Evolutionary conservation across 176 grass and related monocot species (phyloP), one percentile per base, ranked within the genome.

Genomic region (Triticum urartu): DNA sequence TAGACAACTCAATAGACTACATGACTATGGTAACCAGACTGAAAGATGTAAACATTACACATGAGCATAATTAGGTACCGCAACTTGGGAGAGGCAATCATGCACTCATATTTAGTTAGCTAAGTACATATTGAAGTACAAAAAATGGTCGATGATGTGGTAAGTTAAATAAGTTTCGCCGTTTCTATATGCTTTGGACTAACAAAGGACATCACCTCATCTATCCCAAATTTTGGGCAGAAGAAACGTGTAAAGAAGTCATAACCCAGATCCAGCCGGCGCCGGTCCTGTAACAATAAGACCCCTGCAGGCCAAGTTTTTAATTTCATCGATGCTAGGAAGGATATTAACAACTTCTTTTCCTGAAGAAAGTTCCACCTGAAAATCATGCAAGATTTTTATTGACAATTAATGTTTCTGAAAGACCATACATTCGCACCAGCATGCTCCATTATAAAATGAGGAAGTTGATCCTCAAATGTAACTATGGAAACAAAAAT

Each of bases 281-380:
- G 87, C 91, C 32, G 77, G 72, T 56, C 91, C 93, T 45, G 95
- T 98, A 66, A 95, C 10, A 77, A 93, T 83, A 68, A 98, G 13
- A 56, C 87, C 91, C 72, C 80, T 82, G 26, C 83, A 81, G 3
- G 72, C 76, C 81, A 85, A 90, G 14, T 64, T 87, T 64, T 80
- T 76, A 4, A 98, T 81, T 81, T 98, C 91, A 11, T 80, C 64
- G 40, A 85, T 78, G 40, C 88, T 92, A 56, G 95, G 95, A 69
- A 76, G 7, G 40, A 98, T 68, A 62, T 90, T 75, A 0, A 77
- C 75, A 54, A 98, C 83, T 80, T 98, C 93, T 84, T 95, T 91
- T 80, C 65, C 91, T 43, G 95, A 98, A 56, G 91, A 85, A 85
- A 95, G 85, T 73, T 95, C 93, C 15, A 98, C 83, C 95, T 98